Evolutionary conservation across 202 grass and related monocot species (phyloP), one percentile per base, ranked within the genome.

Genomic region (Setaria italica): DNA sequence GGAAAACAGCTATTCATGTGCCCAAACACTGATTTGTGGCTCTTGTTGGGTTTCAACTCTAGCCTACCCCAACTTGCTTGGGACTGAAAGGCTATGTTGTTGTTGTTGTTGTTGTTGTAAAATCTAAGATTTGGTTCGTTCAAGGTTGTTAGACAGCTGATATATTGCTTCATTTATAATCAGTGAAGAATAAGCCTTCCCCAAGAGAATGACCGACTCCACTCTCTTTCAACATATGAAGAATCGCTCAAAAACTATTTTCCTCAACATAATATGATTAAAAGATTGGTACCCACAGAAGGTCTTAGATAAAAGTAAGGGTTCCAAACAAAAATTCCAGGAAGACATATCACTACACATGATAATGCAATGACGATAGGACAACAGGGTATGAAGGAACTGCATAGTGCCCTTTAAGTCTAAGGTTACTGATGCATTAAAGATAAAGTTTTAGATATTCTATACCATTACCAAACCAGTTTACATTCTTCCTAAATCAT

Each of bases 401-500:
- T 41, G 39, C 39, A 41, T 41, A 41, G 39, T 41, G 39, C 5
- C 5, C 39, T 41, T 41, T 41, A 41, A 41, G 39, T 41, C 5
- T 41, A 41, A 41, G 39, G 39, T 41, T 41, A 41, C 39, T 6
- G 39, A 41, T 74, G 15, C 10, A 49, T 16, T 79, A 42, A 25
- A 79, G 14, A 35, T 6, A 30, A 16, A 33, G 49, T 64, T 16
- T 49, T 20, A 79, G 59, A n/a, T n/a, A 77, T 33, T 16, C 3
- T 71, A 25, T 71, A 43, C 20, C 54, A 76, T 15, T 25, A 77
- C 6, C 12, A 75, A 17, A 51, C 70, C 47, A 73, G 66, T 43
- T 7, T 42, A 34, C 19, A 9, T 25, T 35, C 33, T 56, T 76
- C 49, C 33, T 41, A n/a, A 32, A 78, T 9, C 25, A 20, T 16